A percentile compares a stretch with the other conserved stretches of the same genome.
Conservation (phyloP, 805 yeast genomes). For the Wickerhamomyces mucosus region DNA sequence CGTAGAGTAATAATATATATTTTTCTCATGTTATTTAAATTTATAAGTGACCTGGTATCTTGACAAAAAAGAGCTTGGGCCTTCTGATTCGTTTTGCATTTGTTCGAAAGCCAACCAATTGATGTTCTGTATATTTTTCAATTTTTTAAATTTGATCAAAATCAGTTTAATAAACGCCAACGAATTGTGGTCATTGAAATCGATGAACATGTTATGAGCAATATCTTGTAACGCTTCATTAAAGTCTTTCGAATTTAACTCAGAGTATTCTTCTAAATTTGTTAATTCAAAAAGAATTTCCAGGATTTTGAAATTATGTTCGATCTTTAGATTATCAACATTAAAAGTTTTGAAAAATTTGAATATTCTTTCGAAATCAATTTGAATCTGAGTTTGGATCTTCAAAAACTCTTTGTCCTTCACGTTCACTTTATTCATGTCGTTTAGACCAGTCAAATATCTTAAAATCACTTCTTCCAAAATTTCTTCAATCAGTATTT, state of each 20-base stretch:
- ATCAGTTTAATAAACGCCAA: background rate
- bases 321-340: conserved; percentile 28
- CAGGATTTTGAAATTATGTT: conserved; percentile 44
- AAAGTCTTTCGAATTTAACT: conserved; percentile 6
- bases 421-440: conserved; percentile 33
- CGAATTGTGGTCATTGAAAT: background rate
- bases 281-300: conserved; percentile 54
- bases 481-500: conserved; percentile 41
- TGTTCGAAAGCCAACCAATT: too few species aligned
- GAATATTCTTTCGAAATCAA: conserved; percentile 51
- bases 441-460: conserved; percentile 40
- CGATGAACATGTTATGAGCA: background rate
- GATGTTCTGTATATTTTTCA: too few species aligned
- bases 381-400: conserved; percentile 41
- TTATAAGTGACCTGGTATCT: too few species aligned
- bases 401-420: conserved; percentile 32
- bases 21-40: too few species aligned
- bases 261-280: conserved; percentile 34
- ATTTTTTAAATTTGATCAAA: background rate
- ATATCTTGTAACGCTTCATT: background rate
- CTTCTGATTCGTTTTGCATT: too few species aligned
- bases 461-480: conserved; percentile 41
- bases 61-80: too few species aligned
- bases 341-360: conserved; percentile 38
- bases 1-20: too few species aligned